Conservation (phyloP, 805 yeast species). For the Candida suzukii region DNA sequence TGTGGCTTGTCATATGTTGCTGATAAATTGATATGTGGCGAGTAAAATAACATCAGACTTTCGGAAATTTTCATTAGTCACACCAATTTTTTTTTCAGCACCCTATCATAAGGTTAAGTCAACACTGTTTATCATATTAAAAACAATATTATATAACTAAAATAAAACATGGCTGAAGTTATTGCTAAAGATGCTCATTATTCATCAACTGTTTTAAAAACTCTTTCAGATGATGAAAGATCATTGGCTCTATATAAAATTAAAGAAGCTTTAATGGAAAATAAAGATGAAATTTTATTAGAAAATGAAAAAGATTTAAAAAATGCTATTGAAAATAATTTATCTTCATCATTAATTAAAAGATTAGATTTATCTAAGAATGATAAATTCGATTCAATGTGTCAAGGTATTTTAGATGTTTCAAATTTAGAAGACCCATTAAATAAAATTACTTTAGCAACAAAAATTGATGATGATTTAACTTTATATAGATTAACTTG, state of each 20-base stretch:
- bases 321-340: slow-evolving; percentile 51
- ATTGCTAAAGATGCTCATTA: slow-evolving; percentile 75
- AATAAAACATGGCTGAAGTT: slow-evolving; percentile 48
- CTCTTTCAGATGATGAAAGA: slow-evolving; percentile 66
- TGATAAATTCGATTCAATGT: slow-evolving; percentile 89
- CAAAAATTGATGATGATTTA: slow-evolving; percentile 84
- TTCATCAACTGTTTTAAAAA: slow-evolving; percentile 81
- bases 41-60: no score
- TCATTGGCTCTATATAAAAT: slow-evolving; percentile 66
- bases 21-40: no score
- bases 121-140: no score
- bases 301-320: slow-evolving; percentile 76
- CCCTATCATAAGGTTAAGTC: no score
- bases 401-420: slow-evolving; percentile 90
- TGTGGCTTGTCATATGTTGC: no score
- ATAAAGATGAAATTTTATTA: slow-evolving; percentile 54
- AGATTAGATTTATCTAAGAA: slow-evolving; percentile 75
- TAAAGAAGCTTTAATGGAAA: slow-evolving; percentile 55
- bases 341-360: slow-evolving; percentile 69
- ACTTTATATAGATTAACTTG: slow-evolving; percentile 78
- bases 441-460: slow-evolving; percentile 79
- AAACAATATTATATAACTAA: no score
- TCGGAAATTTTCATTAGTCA: no score
- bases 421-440: slow-evolving; percentile 87
- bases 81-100: no score